Evolutionary conservation across 2,329 filamentous ascomycete species (phyloP).

Genomic region (Geosmithia putterillii): DNA sequence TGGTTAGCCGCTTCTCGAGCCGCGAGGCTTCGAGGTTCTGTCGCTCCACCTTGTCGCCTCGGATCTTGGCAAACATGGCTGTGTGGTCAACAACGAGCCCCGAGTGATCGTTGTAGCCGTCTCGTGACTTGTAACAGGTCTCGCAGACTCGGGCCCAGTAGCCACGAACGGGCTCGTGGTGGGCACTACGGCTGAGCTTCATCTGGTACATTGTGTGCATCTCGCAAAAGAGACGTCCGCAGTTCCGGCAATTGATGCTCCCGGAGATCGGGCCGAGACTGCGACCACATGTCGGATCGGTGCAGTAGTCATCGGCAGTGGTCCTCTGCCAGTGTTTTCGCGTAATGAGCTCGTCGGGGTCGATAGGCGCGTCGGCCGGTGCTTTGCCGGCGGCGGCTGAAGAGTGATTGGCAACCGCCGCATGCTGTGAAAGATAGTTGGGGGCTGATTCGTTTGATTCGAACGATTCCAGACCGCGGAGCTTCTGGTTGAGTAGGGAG

Average conservation of each 20-base stretch:
- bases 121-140: constrained; percentile 96
- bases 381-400: constrained; percentile 25
- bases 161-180: constrained; percentile 80
- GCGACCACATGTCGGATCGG: constrained; percentile 77
- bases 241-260: constrained; percentile 85
- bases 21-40: constrained; percentile 79
- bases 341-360: constrained; percentile 85
- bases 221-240: constrained; percentile 88
- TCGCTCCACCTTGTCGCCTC: constrained; percentile 70
- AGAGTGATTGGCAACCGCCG: constrained; percentile 2
- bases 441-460: constrained; percentile 53
- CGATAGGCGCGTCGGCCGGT: constrained; percentile 32
- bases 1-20: constrained; percentile 83
- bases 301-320: constrained; percentile 64
- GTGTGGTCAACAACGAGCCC: constrained; percentile 63
- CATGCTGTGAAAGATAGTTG: neutral
- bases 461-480: constrained; percentile 86
- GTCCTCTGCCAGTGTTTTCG: constrained; percentile 79
- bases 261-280: constrained; percentile 68
- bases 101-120: constrained; percentile 85
- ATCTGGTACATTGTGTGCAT: constrained; percentile 99
- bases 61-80: constrained; percentile 53
- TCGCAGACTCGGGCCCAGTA: constrained; percentile 94
- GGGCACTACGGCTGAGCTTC: constrained; percentile 82
- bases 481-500: constrained; percentile 82